Evolutionary conservation across 805 yeast species (phyloP), one percentile per base, ranked within the genome.

Genomic region (Yarrowia sp.): DNA sequence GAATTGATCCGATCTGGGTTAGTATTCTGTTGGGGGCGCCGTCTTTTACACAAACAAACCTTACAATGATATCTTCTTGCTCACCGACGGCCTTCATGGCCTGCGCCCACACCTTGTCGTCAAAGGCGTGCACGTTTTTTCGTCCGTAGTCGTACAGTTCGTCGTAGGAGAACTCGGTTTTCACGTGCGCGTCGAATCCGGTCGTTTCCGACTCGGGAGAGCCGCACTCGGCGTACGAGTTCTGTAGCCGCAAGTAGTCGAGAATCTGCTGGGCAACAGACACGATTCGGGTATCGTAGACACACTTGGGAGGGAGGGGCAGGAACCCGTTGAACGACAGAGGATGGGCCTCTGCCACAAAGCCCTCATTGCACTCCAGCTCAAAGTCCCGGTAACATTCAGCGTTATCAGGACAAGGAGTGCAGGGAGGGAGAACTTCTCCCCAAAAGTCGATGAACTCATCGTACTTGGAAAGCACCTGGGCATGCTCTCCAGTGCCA

Each of bases 341-440:
- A 58, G 64, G 64, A 32, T 58, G 64, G 13, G 64, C 35, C 64
- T 58, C 64, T 8, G 64, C 64, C 8, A 58, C 64, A 35, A 43
- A 58, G 13, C 64, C 96, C 50, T 85, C 86, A 69, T 84, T 86
- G 75, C 99, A 93, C 65, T 82, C 85, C 8, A 89, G 71, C 61
- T 81, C 78, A 70, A 88, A 78, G 50, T 80, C 73, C 28, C 85
- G 83, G 68, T 81, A 84, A 75, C 98, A 93, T 42, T 83, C 78
- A 0, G 92, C 95, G 75, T 92, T 86, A 3, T 80, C 82, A 1
- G 98, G 98, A 73, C 98, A 93, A 31, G 83, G 83, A 4, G 83
- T 76, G 76, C 99, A 93, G 0, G 69, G 50, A 2, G 96, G 96
- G 57, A 81, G 81, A 58, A 81, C 73, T 0, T 72, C 65, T 57